phyloP scores from a whole-genome alignment of 78 protist genomes.

The Acrasis kona region DNA sequence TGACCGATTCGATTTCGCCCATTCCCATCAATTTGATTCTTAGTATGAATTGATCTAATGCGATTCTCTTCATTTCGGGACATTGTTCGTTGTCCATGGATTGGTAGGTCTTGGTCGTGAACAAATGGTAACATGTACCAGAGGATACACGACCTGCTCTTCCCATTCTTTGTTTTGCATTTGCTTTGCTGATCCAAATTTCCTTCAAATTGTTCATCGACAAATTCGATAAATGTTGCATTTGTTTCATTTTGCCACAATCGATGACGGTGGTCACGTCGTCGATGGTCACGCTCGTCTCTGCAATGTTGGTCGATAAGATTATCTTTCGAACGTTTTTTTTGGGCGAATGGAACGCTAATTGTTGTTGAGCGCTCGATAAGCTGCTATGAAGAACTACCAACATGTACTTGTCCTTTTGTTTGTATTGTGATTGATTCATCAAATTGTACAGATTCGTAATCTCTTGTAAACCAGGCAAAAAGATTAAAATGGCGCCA shows the following conservation, averaged over 20 bases:
- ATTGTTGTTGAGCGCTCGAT: slow-evolving; percentile 26
- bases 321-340: slow-evolving; percentile 69
- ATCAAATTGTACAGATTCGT: not conserved
- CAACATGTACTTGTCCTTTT: not conserved
- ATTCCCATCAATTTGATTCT: slow-evolving; percentile 52
- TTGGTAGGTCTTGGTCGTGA: slow-evolving; percentile 16
- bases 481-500: slow-evolving; percentile 69
- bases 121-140: slow-evolving; percentile 57
- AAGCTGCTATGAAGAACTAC: slow-evolving; percentile 38
- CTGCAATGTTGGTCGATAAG: slow-evolving; percentile 90
- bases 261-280: slow-evolving; percentile 90
- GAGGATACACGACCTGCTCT: slow-evolving; percentile 87
- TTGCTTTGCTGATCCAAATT: slow-evolving; percentile 42
- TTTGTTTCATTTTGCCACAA: slow-evolving; percentile 78
- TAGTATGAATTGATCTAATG: slow-evolving; percentile 65
- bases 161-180: slow-evolving; percentile 85
- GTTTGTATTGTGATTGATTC: not conserved
- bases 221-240: slow-evolving; percentile 34
- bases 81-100: slow-evolving; percentile 7
- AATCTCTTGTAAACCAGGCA: slow-evolving; percentile 81
- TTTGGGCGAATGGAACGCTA: slow-evolving; percentile 35
- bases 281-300: slow-evolving; percentile 88
- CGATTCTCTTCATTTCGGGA: slow-evolving; percentile 81
- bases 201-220: slow-evolving; percentile 42
- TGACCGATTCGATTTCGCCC: slow-evolving; percentile 10